These are phyloP conservation scores for Jatropha podagrica DNA, from an alignment of 441 rosid species.

Conservation along the genomic window DNA sequence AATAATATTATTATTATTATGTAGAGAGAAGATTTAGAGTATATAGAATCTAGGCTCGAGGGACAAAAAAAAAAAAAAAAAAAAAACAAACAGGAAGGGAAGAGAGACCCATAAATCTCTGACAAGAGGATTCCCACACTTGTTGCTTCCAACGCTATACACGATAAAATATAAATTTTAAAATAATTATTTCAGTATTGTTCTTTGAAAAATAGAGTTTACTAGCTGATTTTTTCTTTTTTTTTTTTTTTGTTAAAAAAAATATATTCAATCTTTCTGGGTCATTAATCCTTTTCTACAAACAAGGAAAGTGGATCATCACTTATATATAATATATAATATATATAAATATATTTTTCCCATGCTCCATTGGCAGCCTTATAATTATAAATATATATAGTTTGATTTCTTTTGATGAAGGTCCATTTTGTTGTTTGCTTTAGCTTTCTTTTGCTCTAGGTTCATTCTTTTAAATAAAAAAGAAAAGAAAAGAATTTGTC, in stretches of 20 bases:
- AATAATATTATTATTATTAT: no score
- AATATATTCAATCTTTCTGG: background rate
- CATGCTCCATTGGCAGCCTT: conserved; percentile 15
- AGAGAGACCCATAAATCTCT: conserved; percentile 28
- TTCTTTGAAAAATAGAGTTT: no score
- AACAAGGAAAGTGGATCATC: conserved; percentile 26
- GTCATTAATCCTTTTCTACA: conserved; percentile 34
- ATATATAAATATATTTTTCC: background rate
- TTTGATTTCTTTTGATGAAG: conserved; percentile 23
- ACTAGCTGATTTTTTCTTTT: background rate
- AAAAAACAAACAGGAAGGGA: conserved; percentile 13
- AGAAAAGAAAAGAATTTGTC: background rate
- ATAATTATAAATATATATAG: background rate
- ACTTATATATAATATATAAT: background rate
- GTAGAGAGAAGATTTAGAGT: conserved; percentile 9
- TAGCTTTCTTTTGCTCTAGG: conserved; percentile 16
- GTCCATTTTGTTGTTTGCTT: conserved; percentile 14
- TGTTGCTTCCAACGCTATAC: conserved; percentile 44
- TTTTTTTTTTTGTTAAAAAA: background rate
- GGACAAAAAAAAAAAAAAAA: conserved; percentile 25
- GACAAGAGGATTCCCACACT: conserved; percentile 50
- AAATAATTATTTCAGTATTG: no score
- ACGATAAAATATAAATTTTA: conserved; percentile 29
- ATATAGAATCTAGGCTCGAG: conserved; percentile 32
- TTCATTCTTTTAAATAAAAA: conserved; percentile 8